These are phyloP conservation scores for Cicer arietinum DNA, from an alignment of 306 rosid genomes.

Conservation along the genomic window DNA sequence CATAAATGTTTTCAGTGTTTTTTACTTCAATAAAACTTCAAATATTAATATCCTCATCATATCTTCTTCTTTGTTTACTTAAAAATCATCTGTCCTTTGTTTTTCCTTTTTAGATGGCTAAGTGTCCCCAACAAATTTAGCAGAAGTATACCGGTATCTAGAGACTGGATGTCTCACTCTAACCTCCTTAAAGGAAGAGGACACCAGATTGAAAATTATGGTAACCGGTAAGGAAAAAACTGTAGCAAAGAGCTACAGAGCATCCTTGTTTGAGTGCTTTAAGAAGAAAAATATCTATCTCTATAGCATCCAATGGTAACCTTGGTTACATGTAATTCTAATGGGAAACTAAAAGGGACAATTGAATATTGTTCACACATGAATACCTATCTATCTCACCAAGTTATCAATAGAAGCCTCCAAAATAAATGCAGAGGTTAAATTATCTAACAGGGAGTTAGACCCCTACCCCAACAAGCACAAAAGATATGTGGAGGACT, in stretches of 20 bases:
- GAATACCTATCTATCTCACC: neutral
- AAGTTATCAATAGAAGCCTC: constrained; percentile 23
- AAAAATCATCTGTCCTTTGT: neutral
- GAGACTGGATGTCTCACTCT: constrained; percentile 17
- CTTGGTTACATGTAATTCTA: constrained; percentile 17
- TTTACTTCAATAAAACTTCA: constrained; percentile 1
- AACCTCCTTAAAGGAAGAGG: constrained; percentile 34
- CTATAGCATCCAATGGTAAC: neutral
- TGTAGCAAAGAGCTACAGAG: constrained; percentile 4
- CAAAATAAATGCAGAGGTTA: neutral
- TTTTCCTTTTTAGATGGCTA: constrained; percentile 26
- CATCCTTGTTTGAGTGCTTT: constrained; percentile 20
- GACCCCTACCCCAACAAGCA: neutral
- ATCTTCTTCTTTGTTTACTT: neutral
- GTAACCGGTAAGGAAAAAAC: neutral
- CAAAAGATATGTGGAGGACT: constrained; percentile 2
- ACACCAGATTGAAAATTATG: neutral
- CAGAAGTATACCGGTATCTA: neutral
- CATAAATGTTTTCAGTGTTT: neutral
- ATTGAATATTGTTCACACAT: neutral
- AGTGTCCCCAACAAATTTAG: constrained; percentile 5
- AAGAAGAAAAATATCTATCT: constrained; percentile 28
- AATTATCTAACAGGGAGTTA: constrained; percentile 24
- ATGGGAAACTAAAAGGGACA: neutral
- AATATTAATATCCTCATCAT: neutral